phyloP scores from a whole-genome alignment of 1,284 basidiomycete genomes.

The Filobasidium uniguttulatum region DNA sequence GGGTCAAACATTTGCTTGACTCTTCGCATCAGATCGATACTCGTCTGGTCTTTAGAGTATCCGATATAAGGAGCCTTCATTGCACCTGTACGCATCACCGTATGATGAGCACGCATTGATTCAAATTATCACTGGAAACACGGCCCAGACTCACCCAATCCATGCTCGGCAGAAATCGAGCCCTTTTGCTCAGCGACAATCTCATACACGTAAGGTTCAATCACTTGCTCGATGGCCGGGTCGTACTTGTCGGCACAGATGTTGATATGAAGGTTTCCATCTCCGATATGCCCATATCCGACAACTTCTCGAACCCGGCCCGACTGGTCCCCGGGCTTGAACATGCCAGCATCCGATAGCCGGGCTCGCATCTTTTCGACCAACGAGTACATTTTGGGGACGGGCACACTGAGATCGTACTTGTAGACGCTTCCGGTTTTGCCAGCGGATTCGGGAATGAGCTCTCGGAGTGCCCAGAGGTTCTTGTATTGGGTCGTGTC shows the following conservation, averaged over 20 bases:
- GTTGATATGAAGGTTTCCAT: conserved; percentile 93
- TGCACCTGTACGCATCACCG: conserved; percentile 38
- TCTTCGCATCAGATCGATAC: conserved; percentile 76
- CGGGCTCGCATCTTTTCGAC: conserved; percentile 69
- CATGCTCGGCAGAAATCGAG: conserved; percentile 93
- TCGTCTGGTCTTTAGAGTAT: conserved; percentile 70
- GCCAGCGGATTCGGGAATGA: conserved; percentile 79
- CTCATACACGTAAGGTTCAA: conserved; percentile 95
- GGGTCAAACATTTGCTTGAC: conserved; percentile 16
- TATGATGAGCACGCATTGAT: background rate
- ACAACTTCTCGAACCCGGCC: conserved; percentile 62
- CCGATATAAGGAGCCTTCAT: conserved; percentile 88
- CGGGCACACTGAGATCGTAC: conserved; percentile 89
- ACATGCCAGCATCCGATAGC: conserved; percentile 57
- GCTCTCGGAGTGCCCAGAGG: conserved; percentile 89
- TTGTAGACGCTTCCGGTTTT: conserved; percentile 96
- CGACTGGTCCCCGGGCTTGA: conserved; percentile 43
- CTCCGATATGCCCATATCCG: conserved; percentile 93
- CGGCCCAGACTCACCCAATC: conserved; percentile 44
- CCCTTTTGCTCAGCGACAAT: conserved; percentile 59
- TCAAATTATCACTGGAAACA: background rate
- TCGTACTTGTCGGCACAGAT: conserved; percentile 74
- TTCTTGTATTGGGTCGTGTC: conserved; percentile 78
- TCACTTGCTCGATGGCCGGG: conserved; percentile 64
- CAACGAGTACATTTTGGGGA: conserved; percentile 75